These are phyloP conservation scores for Acanthamoeba healyi DNA, from an alignment of 208 protist genomes.

Conservation along the genomic window DNA sequence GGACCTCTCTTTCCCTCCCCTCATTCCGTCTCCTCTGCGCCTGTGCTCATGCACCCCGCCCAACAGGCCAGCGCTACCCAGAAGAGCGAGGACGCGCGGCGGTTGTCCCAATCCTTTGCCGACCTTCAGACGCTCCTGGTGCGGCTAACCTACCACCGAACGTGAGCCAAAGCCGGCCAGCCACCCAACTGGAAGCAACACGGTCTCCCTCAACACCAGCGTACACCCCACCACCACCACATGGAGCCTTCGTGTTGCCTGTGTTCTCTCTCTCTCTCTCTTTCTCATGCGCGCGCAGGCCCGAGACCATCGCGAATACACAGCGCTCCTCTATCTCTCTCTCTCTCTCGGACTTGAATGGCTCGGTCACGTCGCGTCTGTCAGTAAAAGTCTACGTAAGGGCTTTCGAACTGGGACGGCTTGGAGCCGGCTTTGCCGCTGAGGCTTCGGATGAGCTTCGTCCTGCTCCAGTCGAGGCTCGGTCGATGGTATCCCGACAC, in stretches of 20 bases:
- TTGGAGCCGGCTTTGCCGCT: neutral
- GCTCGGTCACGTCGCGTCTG: no score
- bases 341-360: no score
- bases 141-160: slow-evolving; percentile 15
- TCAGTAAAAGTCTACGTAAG: neutral
- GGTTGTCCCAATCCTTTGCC: neutral
- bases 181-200: no score
- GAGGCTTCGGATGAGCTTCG: neutral
- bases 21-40: neutral
- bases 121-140: neutral
- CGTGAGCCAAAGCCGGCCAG: no score
- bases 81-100: neutral
- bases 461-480: neutral
- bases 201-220: no score
- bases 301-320: no score
- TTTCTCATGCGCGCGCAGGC: no score
- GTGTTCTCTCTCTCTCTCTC: no score
- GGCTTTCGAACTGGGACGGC: slow-evolving; percentile 9
- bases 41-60: neutral
- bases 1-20: neutral
- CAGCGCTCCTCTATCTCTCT: no score
- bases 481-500: no score
- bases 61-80: neutral
- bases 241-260: no score
- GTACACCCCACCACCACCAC: no score